Evolutionary conservation across 495 filamentous ascomycete species (phyloP), one percentile per base, ranked within the genome.

Genomic region (Daldinia loculata): DNA sequence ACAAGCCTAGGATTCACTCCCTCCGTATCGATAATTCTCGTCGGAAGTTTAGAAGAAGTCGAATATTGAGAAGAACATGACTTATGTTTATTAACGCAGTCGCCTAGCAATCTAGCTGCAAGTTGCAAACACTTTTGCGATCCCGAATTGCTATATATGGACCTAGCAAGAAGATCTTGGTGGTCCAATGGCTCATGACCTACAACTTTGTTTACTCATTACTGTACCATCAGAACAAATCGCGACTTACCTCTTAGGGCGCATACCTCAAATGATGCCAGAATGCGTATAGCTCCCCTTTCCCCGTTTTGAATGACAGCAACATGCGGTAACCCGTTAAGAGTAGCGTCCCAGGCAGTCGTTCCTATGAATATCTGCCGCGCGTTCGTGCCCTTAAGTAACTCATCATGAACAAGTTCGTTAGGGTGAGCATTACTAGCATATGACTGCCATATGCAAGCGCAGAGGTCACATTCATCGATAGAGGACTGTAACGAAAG

Each of bases 211-310:
- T 67, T 62, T 32, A 27, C 51, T 61, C 30, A 58, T 39, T 56
- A 59, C 32, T 50, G 15, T 34, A 32, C 3, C 29, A 51, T 59
- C 11, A 6, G 27, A 32, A 39, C 60, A 41, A 22, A 15, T 24
- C 50, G 14, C 27, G 14, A 17, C 61, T 70, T 60, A 71, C 73
- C 69, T 63, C 70, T 67, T 51, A 61, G 43, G 32, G 70, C 73
- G 58, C 71, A 75, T n/a, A 71, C 69, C 22, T 75, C 73, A 34
- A 75, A 75, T 9, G 57, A 70, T 12, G 61, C 64, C 2, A 75
- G 30, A 26, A 59, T 67, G 24, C 73, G 61, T 29, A 32, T 30
- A 4, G 29, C 52, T 11, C 69, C 62, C 36, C 32, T 56, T 56
- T 57, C 36, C 12, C 69, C 27, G 6, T 70, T n/a, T 53, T 73